Evolutionary conservation across 306 rosid genomes (phyloP).

Genomic region (Vigna hirtella): DNA sequence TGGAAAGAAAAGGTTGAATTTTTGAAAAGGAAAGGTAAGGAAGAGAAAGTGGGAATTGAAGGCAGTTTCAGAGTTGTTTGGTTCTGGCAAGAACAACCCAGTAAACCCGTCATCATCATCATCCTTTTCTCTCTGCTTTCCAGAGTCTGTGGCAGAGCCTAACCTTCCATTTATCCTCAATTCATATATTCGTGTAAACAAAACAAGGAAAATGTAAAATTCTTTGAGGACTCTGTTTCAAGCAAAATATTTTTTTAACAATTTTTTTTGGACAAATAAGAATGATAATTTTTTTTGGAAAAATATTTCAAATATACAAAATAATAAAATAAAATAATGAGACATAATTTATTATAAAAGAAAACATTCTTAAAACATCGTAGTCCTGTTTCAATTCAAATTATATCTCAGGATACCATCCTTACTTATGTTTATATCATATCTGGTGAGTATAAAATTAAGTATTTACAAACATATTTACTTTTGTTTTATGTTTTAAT

Average conservation of each 20-base stretch:
- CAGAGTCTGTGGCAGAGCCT: constrained; percentile 1
- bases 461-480: no score
- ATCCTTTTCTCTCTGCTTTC: constrained; percentile 5
- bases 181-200: not conserved
- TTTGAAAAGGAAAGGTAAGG: constrained; percentile 48
- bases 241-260: no score
- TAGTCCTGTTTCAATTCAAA: not conserved
- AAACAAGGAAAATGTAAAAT: not conserved
- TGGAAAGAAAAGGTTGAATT: constrained; percentile 35
- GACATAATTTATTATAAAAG: no score
- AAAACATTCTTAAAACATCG: no score
- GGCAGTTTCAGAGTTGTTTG: constrained; percentile 59
- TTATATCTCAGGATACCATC: no score
- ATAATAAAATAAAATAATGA: no score
- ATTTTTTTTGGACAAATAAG: no score
- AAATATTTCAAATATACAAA: no score
- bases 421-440: no score
- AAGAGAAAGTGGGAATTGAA: constrained; percentile 49
- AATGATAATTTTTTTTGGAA: no score
- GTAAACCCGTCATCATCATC: constrained; percentile 52
- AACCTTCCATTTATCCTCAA: constrained; percentile 22
- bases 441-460: no score
- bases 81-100: constrained; percentile 57
- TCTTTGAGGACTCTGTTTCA: not conserved
- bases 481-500: no score